phyloP scores from a whole-genome alignment of 768 basidiomycete genomes.

The Boletus pseudopeckii region DNA sequence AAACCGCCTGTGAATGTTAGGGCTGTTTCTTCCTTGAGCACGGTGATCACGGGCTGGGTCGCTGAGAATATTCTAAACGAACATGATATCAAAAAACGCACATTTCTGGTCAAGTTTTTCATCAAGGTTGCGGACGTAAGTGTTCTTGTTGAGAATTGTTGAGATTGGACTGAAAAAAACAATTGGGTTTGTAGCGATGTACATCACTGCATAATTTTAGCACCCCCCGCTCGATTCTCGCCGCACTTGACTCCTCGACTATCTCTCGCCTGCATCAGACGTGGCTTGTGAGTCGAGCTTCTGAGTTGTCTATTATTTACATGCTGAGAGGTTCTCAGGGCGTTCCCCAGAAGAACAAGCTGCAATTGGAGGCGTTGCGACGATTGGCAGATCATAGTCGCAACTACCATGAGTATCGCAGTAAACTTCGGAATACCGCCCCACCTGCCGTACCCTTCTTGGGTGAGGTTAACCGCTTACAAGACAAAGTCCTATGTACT shows the following conservation, averaged over 20 bases:
- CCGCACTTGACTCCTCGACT: conserved; percentile 93
- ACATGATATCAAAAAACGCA: conserved; percentile 82
- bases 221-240: conserved; percentile 87
- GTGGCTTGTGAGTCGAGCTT: conserved; percentile 70
- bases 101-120: conserved; percentile 79
- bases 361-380: conserved; percentile 74
- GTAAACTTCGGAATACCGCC: conserved; percentile 78
- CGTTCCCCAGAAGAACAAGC: conserved; percentile 79
- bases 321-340: conserved; percentile 47
- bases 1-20: conserved; percentile 68
- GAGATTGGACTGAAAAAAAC: conserved; percentile 1
- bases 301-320: background rate
- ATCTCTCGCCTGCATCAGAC: conserved; percentile 90
- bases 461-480: conserved; percentile 43
- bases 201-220: conserved; percentile 83
- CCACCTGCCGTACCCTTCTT: conserved; percentile 96
- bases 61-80: conserved; percentile 93
- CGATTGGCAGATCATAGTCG: conserved; percentile 88
- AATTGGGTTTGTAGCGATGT: conserved; percentile 61
- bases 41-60: conserved; percentile 93
- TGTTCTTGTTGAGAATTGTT: conserved; percentile 12
- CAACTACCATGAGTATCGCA: conserved; percentile 90
- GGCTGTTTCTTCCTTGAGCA: conserved; percentile 84
- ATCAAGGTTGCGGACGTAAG: conserved; percentile 90
- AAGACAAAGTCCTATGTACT: conserved; percentile 4